Base-by-base conservation (phyloP, 495 filamentous ascomycete genomes). In the Hyaloscypha finlandica region DNA sequence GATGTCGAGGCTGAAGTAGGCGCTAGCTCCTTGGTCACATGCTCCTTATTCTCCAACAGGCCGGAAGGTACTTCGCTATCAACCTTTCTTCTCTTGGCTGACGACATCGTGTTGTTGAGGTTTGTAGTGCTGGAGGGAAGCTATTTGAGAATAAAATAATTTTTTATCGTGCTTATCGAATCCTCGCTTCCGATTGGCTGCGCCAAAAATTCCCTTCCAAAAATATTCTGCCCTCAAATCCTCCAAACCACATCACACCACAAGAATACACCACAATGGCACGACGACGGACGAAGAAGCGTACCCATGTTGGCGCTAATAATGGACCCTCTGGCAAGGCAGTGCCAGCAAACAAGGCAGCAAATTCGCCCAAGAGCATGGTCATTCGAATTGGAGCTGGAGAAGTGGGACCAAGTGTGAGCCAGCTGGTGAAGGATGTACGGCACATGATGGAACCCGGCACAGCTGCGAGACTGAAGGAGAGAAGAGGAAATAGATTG, bases 311-410 rank as follows among this genome's bases (percentile, higher is more conserved):
- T 22, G 86, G 87, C 51, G 87, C 90, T 29, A 84, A 83, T 68
- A 90, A 90, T 77, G 80, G 79, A 68, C 80, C 80, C 56, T 78
- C 60, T 19, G 66, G 61, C 1, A 72, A 69, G 48, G 25, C 54
- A 2, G 22, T 63, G 0, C 45, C 68, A 16, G 59, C 68, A 48
- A 68, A 56, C 20, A 60, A 62, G 45, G 31, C 39, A 20, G 63
- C 69, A 57, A 77, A 74, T 54, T 76, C 78, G 60, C 95, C 95
- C 19, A 97, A 97, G 83, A 94, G 90, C 72, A 98, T 99, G 96
- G 95, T 99, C 61, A 96, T 99, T 78, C 89, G 95, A 70, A 93
- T 97, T 62, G 95, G 96, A 71, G 95, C 92, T 74, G 90, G 92
- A 69, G 92, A 97, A 74, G 92, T 98, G 37, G 95, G 95, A 66